These are phyloP conservation scores for Colletotrichum sp. DNA, from an alignment of 2,329 filamentous ascomycete genomes.

Conservation along the genomic window DNA sequence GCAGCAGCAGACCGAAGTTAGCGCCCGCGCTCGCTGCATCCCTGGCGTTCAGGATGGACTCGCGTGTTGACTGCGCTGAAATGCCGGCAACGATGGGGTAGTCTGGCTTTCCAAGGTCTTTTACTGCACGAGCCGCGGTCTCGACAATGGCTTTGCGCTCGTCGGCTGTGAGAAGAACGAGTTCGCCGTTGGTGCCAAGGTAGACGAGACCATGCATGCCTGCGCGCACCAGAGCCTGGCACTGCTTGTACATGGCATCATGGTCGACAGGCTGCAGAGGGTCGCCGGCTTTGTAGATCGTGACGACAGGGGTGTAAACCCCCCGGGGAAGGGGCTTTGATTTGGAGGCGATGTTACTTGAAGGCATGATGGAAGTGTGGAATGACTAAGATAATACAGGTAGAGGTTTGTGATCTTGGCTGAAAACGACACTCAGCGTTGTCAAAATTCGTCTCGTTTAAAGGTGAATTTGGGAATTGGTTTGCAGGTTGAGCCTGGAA, in stretches of 20 bases:
- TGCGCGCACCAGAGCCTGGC: conserved; percentile 44
- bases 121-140: conserved; percentile 41
- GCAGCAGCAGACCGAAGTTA: conserved; percentile 71
- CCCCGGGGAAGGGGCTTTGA: conserved; percentile 43
- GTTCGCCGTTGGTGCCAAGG: conserved; percentile 52
- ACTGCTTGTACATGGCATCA: conserved; percentile 46
- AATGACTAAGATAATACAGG: background rate
- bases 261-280: conserved; percentile 45
- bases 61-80: conserved; percentile 65
- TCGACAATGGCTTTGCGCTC: conserved; percentile 47
- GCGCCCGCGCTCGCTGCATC: conserved; percentile 70
- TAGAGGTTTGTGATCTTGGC: background rate
- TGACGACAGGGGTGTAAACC: conserved; percentile 52
- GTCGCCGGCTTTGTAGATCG: conserved; percentile 46
- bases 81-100: conserved; percentile 52
- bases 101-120: conserved; percentile 34
- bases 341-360: conserved; percentile 37
- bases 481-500: background rate
- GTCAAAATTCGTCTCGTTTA: background rate
- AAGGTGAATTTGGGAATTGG: background rate
- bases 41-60: conserved; percentile 68
- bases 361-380: conserved; percentile 26
- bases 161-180: conserved; percentile 42
- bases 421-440: background rate
- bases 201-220: conserved; percentile 53